Evolutionary conservation across 202 grass and related monocot genomes (phyloP).

Genomic region (Panicum virgatum): DNA sequence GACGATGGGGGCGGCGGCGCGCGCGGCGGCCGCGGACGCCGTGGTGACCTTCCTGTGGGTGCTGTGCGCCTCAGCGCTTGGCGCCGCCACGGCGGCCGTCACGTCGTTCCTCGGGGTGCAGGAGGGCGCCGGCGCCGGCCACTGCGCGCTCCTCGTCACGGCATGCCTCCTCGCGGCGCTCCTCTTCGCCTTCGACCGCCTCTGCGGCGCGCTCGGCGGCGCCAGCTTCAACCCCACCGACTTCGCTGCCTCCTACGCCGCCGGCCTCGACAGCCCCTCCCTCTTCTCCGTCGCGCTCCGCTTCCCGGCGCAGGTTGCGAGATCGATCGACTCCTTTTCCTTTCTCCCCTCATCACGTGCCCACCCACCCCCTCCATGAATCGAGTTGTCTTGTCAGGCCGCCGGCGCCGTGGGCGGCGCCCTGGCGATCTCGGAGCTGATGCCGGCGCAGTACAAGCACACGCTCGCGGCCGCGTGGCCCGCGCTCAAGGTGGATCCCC

Average conservation of each 20-base stretch:
- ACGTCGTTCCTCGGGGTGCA: conserved; percentile 43
- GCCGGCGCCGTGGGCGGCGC: conserved; percentile 82
- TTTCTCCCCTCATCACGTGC: too few relatives aligned
- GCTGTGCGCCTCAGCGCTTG: conserved; percentile 58
- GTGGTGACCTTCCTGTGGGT: conserved; percentile 93
- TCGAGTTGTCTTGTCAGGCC: conserved; percentile 35
- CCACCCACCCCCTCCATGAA: too few relatives aligned
- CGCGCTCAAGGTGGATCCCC: conserved; percentile 74
- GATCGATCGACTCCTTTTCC: too few relatives aligned
- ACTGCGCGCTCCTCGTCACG: conserved; percentile 60
- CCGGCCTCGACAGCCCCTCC: conserved; percentile 50
- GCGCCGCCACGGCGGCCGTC: conserved; percentile 53
- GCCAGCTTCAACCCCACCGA: conserved; percentile 90
- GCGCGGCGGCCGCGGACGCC: conserved; percentile 63
- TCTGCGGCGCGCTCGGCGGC: conserved; percentile 65
- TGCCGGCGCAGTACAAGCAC: conserved; percentile 79
- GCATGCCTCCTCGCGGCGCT: conserved; percentile 54
- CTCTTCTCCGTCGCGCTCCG: conserved; percentile 84
- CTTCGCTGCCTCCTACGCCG: conserved; percentile 83
- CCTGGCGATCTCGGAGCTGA: conserved; percentile 68
- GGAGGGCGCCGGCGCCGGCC: neutral
- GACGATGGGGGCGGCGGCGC: conserved; percentile 46
- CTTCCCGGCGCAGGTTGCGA: conserved; percentile 74
- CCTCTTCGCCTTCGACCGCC: conserved; percentile 68
- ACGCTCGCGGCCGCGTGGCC: conserved; percentile 52